Base-by-base conservation (phyloP, 1,284 basidiomycete genomes). In the Trichosporon sp. region DNA sequence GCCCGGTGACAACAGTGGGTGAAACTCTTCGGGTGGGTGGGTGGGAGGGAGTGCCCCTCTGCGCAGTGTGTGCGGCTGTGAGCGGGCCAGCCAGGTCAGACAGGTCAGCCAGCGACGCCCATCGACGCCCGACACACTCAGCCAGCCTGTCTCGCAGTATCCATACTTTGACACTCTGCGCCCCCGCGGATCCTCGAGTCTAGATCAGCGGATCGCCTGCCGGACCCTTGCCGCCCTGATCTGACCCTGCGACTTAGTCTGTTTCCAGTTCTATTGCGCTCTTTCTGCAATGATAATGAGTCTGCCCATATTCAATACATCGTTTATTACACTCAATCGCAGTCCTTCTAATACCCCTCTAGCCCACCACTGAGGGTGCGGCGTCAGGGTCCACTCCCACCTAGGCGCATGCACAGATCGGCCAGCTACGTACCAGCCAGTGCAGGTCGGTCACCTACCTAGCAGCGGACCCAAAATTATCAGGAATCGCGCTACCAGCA, bases 151-250 rank as follows among this genome's bases (percentile, higher is more conserved):
- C n/a, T n/a, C n/a, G n/a, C n/a, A n/a, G n/a, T 32, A 13, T 36
- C 34, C 40, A 44, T 8, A 44, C 19, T 21, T 44, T 21, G 40
- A 4, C 34, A 37, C 34, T 11, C 34, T 3, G 34, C 34, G 34
- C 34, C 34, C 13, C 4, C 13, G 34, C 3, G 49, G n/a, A 29
- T 31, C 25, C 49, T 27, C 49, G 31, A 29, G 49, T 54, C 49
- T 54, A 29, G 49, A 54, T 54, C 49, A 54, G 49, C 49, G 49
- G 49, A 54, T 54, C 49, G 49, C 49, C 49, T 29, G 49, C 49
- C 25, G 49, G 49, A 29, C 49, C 49, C 49, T 29, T 34, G 46
- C 13, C 23, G 25, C 46, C 46, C 46, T 52, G 46, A 10, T 5
- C 46, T 25, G 27, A 14, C 46, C 46, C 27, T 52, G 25, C 23